Conservation (phyloP, 2,329 filamentous ascomycete species). For the Epichloe sp. region DNA sequence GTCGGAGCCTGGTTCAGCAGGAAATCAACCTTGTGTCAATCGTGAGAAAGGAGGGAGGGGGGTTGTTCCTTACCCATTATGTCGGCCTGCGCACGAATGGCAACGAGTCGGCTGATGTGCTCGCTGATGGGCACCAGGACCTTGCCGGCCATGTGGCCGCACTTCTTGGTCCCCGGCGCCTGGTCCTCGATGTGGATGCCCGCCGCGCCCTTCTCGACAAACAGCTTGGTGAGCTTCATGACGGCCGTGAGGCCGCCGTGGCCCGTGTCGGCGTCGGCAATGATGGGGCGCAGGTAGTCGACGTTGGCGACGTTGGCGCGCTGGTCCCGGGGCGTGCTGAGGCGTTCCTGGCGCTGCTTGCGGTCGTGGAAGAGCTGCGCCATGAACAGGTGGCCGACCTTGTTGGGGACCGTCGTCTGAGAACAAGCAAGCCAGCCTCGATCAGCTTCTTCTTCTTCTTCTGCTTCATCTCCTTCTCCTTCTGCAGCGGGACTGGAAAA, state of each 20-base stretch:
- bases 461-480: too few species aligned
- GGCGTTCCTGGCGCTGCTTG: constrained; percentile 91
- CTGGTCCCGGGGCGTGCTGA: constrained; percentile 60
- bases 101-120: constrained; percentile 94
- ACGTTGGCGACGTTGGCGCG: constrained; percentile 64
- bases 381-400: constrained; percentile 95
- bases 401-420: constrained; percentile 94
- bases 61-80: constrained; percentile 63
- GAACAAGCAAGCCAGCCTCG: not conserved
- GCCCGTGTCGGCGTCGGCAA: constrained; percentile 93
- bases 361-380: constrained; percentile 98
- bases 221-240: constrained; percentile 98
- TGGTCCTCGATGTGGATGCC: constrained; percentile 99
- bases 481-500: not conserved
- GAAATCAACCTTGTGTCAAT: not conserved
- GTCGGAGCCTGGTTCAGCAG: constrained; percentile 46
- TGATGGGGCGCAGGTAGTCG: constrained; percentile 90
- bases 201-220: constrained; percentile 89
- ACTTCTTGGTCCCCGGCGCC: constrained; percentile 97
- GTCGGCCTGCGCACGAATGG: constrained; percentile 93
- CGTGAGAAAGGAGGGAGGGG: not conserved
- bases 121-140: constrained; percentile 93
- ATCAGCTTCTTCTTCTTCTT: too few species aligned
- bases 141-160: constrained; percentile 98
- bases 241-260: constrained; percentile 96